These are phyloP conservation scores for Yamadazyma pseudoaaseri DNA, from an alignment of 1,139 yeast genomes.

Conservation along the genomic window DNA sequence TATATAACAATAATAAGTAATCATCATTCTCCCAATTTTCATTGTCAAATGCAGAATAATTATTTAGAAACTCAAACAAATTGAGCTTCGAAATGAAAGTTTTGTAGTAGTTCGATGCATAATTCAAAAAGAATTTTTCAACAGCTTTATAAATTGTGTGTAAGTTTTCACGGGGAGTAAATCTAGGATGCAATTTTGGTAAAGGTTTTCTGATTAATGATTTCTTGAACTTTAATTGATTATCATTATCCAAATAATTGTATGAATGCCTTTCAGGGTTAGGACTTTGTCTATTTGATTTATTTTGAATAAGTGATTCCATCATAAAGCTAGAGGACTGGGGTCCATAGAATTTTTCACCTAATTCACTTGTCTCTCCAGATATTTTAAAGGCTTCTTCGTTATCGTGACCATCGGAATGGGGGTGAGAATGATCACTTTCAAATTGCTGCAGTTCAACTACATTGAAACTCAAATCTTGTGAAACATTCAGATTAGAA, in stretches of 20 bases:
- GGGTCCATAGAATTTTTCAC: conserved; percentile 50
- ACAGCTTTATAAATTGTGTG: conserved; percentile 27
- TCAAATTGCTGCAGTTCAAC: conserved; percentile 2
- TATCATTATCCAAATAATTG: conserved; percentile 16
- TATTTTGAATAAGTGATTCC: conserved; percentile 24
- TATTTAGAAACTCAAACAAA: conserved; percentile 28
- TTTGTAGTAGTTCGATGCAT: conserved; percentile 26
- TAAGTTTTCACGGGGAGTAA: conserved; percentile 25
- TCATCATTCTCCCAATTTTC: conserved; percentile 51
- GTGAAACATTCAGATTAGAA: not conserved
- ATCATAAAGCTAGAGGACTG: conserved; percentile 49
- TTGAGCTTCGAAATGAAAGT: conserved; percentile 29
- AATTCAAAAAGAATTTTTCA: conserved; percentile 29
- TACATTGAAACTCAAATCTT: not conserved
- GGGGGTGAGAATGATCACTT: not conserved
- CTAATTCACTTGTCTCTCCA: conserved; percentile 28
- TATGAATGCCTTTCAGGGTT: conserved; percentile 8
- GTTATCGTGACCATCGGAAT: not conserved
- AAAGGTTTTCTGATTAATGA: conserved; percentile 27
- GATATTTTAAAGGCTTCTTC: conserved; percentile 10
- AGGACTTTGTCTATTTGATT: conserved; percentile 13
- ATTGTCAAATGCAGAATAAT: conserved; percentile 28
- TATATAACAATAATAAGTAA: conserved; percentile 44
- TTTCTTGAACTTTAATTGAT: conserved; percentile 11
- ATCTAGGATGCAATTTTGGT: conserved; percentile 25